Conservation (phyloP, 2,329 filamentous ascomycete species). For the Torrubiella hemipterigena region DNA sequence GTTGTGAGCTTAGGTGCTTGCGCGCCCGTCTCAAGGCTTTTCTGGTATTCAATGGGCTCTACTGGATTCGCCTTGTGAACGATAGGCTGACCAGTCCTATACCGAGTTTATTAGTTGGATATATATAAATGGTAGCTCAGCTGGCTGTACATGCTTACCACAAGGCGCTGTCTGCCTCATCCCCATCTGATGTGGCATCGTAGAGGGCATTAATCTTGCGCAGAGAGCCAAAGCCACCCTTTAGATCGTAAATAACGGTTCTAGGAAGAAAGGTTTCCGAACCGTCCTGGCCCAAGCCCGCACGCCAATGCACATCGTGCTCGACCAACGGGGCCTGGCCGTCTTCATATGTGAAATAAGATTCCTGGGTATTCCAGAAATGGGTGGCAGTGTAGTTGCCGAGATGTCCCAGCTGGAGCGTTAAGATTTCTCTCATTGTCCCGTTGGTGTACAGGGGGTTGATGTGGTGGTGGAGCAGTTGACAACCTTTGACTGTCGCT, state of each 20-base stretch:
- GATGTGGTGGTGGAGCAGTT: no score
- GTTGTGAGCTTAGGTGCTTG: conserved; percentile 54
- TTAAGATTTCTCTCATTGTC: conserved; percentile 86
- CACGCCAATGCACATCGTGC: conserved; percentile 70
- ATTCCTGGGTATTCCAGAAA: conserved; percentile 97
- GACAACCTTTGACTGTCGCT: no score
- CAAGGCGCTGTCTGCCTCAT: conserved; percentile 14
- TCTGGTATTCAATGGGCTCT: conserved; percentile 62
- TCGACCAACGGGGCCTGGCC: conserved; percentile 20
- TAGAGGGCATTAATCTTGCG: conserved; percentile 84
- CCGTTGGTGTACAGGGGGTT: conserved; percentile 1
- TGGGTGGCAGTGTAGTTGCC: conserved; percentile 91
- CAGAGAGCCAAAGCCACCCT: conserved; percentile 82
- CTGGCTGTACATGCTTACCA: conserved; percentile 16
- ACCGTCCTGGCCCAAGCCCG: conserved; percentile 71
- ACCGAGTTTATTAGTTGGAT: conserved; percentile 1
- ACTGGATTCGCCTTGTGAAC: conserved; percentile 60
- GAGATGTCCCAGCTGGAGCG: conserved; percentile 82
- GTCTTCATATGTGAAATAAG: conserved; percentile 82
- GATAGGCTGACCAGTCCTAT: conserved; percentile 53
- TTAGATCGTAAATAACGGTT: conserved; percentile 88
- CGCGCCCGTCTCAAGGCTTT: conserved; percentile 61
- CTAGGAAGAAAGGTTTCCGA: conserved; percentile 86
- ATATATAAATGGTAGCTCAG: not conserved
- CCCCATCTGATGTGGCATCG: conserved; percentile 34